Evolutionary conservation across 352 stramenopile genomes (phyloP), one percentile per base, ranked within the genome.

Genomic region (Globisporangium acanthophoron): DNA sequence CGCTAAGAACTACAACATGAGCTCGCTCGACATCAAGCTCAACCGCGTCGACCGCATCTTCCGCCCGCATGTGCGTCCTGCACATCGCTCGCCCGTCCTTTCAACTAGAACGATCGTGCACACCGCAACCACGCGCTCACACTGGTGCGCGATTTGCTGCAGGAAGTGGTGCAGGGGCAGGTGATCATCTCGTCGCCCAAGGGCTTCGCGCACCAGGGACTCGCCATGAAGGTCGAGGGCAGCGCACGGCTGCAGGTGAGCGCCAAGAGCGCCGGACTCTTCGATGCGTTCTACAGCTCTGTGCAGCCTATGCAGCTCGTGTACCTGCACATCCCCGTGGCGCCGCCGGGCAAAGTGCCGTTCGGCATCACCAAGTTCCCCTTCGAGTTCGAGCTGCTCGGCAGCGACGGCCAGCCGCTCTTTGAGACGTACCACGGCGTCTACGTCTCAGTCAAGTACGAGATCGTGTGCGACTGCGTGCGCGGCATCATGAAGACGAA

Each of bases 401-500:
- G 74, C 41, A 85, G 87, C 51, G 73, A 89, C 47, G 66, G 67
- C 13, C 71, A 87, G 60, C 58, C 73, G 56, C 74, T 97, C 35
- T 85, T 92, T 49, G 91, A 97, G 63, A 96, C 90, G 12, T 97
- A 97, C 66, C 91, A 97, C 57, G 91, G 91, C 48, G 87, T 96
- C 5, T 96, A 97, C 64, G 74, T 97, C 15, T 95, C 80, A 16
- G 81, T 96, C 57, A 94, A 90, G 60, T 97, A 97, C 72, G 79
- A 90, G 58, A 92, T 97, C 51, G 71, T 73, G 1, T 86, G 71
- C 56, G 86, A 92, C 59, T 95, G 87, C 61, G 73, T 91, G 44
- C 87, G 88, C 44, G 86, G 90, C 7, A 78, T 95, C 40, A 90
- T 96, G 78, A 92, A 96, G 71, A 88, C 85, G 47, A 90, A 81